phyloP scores from a whole-genome alignment of 2,329 filamentous ascomycete genomes.

The Aureobasidium pullulans region DNA sequence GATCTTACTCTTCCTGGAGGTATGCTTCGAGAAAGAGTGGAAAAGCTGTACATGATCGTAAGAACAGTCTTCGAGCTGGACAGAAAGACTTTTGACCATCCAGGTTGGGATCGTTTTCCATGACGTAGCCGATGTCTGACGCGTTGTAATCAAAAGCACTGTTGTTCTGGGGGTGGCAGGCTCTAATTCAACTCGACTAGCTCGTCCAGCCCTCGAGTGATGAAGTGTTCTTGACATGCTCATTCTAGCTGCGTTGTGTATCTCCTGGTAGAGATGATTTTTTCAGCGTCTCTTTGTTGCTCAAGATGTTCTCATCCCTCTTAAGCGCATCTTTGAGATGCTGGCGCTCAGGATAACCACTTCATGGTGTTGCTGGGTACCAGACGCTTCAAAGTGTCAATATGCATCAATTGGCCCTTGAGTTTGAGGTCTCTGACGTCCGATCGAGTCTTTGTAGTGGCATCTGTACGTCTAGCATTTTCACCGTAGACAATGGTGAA shows the following conservation, averaged over 20 bases:
- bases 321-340: background rate
- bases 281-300: background rate
- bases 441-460: slow-evolving; percentile 26
- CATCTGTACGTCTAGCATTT: slow-evolving; percentile 31
- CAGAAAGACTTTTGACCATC: background rate
- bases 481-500: slow-evolving; percentile 40
- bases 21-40: background rate
- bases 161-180: background rate
- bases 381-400: slow-evolving; percentile 26
- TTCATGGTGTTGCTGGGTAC: slow-evolving; percentile 29
- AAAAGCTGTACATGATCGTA: background rate
- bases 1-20: background rate
- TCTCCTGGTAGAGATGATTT: background rate
- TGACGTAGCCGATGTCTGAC: slow-evolving; percentile 1
- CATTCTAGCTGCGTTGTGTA: background rate
- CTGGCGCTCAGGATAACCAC: slow-evolving; percentile 21
- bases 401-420: slow-evolving; percentile 27
- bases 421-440: slow-evolving; percentile 25
- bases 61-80: background rate
- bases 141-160: background rate
- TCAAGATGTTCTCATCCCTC: background rate
- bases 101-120: background rate
- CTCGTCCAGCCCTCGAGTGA: too few species aligned
- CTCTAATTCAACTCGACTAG: background rate
- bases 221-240: background rate